Percentiles rank a stretch among this genome's conserved stretches.
Evolutionary conservation across 768 basidiomycete species (phyloP).

Genomic region (Mycena capillaripes): DNA sequence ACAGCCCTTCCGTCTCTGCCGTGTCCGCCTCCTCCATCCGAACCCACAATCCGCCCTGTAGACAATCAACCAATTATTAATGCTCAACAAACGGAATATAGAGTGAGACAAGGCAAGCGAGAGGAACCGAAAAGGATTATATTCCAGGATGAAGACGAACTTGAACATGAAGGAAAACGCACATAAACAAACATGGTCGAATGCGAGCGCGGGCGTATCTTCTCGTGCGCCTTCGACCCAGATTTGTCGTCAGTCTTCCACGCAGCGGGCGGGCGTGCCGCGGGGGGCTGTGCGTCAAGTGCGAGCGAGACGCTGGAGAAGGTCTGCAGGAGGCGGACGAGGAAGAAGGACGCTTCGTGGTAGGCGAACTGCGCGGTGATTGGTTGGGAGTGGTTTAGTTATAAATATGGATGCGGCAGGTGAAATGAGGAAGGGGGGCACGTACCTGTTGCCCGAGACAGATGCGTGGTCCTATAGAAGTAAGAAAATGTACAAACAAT

Average conservation of each 20-base stretch:
- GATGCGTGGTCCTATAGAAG: constrained; percentile 51
- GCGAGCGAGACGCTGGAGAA: constrained; percentile 64
- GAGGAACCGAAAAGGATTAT: no score
- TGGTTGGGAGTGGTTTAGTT: no score
- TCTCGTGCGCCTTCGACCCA: constrained; percentile 61
- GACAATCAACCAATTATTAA: neutral
- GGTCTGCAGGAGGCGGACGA: constrained; percentile 70
- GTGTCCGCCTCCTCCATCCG: neutral
- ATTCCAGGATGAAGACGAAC: no score
- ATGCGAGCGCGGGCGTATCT: constrained; percentile 59
- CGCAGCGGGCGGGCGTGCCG: constrained; percentile 57
- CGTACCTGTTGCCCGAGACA: constrained; percentile 65
- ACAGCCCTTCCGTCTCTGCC: neutral
- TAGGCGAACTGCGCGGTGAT: constrained; percentile 69
- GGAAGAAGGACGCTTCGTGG: constrained; percentile 74
- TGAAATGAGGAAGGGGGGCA: no score
- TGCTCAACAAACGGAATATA: no score
- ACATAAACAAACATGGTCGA: constrained; percentile 68
- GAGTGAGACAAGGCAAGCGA: no score
- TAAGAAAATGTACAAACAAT: neutral
- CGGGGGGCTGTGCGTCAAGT: constrained; percentile 58
- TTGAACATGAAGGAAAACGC: constrained; percentile 27
- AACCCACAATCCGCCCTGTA: neutral
- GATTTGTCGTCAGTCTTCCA: constrained; percentile 54
- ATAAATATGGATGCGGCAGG: no score